These are phyloP conservation scores for Vaccinium myrtillus DNA, from an alignment of 148 eudicot genomes.

Conservation along the genomic window DNA sequence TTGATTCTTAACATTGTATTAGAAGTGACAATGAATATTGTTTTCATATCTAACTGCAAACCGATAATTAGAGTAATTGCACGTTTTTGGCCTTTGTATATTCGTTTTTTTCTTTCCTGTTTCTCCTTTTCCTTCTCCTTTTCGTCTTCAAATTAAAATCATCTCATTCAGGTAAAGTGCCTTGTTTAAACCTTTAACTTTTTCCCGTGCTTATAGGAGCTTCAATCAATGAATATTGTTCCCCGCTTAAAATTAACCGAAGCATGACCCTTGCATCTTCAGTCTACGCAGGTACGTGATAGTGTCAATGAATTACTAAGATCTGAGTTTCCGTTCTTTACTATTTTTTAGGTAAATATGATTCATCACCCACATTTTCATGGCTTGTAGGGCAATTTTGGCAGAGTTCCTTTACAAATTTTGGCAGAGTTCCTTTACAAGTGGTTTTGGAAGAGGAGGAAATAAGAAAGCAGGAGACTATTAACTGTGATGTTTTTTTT, in stretches of 20 bases:
- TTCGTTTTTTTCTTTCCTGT: not conserved
- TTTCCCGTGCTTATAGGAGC: conserved; percentile 43
- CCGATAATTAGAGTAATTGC: not conserved
- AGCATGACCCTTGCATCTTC: conserved; percentile 26
- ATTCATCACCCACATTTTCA: not conserved
- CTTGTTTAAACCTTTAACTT: too few relatives aligned
- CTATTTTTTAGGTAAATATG: too few relatives aligned
- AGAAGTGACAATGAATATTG: not conserved
- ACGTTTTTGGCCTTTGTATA: not conserved
- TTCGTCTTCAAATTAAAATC: too few relatives aligned
- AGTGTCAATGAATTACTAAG: not conserved
- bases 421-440: not conserved
- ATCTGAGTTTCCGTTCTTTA: not conserved
- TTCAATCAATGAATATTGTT: conserved; percentile 87
- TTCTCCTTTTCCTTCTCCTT: not conserved
- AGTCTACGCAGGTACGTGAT: not conserved
- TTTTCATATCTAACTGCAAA: not conserved
- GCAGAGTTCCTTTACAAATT: not conserved
- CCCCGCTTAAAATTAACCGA: conserved; percentile 74
- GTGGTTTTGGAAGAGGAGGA: not conserved
- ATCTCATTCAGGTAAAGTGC: not conserved
- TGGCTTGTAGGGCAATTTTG: not conserved
- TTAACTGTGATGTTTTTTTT: not conserved
- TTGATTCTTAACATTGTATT: not conserved
- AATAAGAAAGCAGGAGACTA: not conserved